Base-by-base conservation (phyloP, 2,329 filamentous ascomycete genomes). In the Cercospora sesami region DNA sequence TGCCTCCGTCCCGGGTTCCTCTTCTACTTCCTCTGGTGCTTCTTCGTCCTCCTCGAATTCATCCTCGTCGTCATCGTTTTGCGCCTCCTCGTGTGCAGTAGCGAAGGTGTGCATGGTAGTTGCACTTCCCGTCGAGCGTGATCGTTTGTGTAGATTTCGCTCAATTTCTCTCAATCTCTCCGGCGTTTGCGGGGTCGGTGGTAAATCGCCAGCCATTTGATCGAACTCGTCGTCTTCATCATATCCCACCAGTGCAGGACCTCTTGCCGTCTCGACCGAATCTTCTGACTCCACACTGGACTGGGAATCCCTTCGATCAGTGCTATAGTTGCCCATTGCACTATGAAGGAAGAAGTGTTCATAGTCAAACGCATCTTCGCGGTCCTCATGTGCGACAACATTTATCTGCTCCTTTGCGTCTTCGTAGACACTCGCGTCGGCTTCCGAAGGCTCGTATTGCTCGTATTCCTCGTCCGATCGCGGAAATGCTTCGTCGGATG, bases 331-430 rank as follows among this genome's bases (percentile, higher is more conserved):
- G 5, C 93, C 93, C 86, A 97, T 90, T 10, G 93, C 93, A 73
- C 92, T 96, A 78, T 97, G 93, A 14, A 97, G 84, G 79, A 97
- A 97, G 81, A 97, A 97, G 77, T 96, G 90, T 78, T 97, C 92
- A 71, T 98, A 98, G 78, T 98, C 94, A 75, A 98, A 98, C 1
- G 94, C 94, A 79, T 98, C 94, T 72, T 94, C 90, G 21, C 94
- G 91, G 78, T 97, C 93, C 80, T 98, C 94, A 75, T 98, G 94
- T 0, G 93, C 72, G 6, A 76, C 81, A 69, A 79, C 42, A 55
- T 65, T 42, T 30, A 68, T 69, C 16, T 74, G 71, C 58, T 72
- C 64, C 28, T 67, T 77, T n/a, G 81, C 80, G 67, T 84, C 82
- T 72, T 82, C 80, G 69, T 83, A 84, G 16, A 82, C 76, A 66